Conservation (phyloP, 805 yeast genomes). For the Komagataella populi region DNA sequence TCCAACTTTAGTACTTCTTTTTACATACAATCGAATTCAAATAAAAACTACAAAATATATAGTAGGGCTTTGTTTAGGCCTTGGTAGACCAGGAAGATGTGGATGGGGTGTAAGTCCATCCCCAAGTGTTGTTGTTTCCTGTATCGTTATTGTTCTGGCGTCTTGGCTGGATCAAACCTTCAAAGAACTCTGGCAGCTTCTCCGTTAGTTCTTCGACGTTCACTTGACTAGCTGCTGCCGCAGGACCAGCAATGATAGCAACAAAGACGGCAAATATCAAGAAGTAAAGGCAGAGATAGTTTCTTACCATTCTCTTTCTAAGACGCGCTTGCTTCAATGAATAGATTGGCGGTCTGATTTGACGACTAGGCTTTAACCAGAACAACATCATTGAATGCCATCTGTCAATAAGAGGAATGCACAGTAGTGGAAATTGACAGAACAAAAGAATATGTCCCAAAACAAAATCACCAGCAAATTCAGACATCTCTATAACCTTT, state of each 20-base stretch:
- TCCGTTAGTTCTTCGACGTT: constrained; percentile 14
- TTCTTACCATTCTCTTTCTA: constrained; percentile 94
- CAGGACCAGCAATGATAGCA: constrained; percentile 81
- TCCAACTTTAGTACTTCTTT: background rate
- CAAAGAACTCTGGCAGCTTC: constrained; percentile 18
- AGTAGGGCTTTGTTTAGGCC: constrained; percentile 16
- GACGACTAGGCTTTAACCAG: constrained; percentile 97
- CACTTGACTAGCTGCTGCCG: constrained; percentile 55
- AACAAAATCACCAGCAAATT: constrained; percentile 92
- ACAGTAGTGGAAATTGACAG: constrained; percentile 77
- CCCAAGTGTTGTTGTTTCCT: constrained; percentile 33
- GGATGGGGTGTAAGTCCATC: constrained; percentile 30
- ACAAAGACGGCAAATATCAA: constrained; percentile 54
- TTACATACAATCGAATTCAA: background rate
- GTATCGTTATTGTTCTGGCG: constrained; percentile 75
- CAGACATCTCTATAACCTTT: constrained; percentile 85
- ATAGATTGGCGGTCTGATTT: constrained; percentile 95
- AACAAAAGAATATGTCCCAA: constrained; percentile 84
- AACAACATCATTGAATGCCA: constrained; percentile 98
- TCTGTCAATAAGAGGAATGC: constrained; percentile 81
- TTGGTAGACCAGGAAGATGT: constrained; percentile 35
- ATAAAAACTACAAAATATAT: background rate
- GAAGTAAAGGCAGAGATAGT: constrained; percentile 77
- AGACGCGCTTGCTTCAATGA: constrained; percentile 92
- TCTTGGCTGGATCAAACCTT: constrained; percentile 87